Evolutionary conservation across 2,329 filamentous ascomycete genomes (phyloP).

Genomic region (Shiraia bambusicola): DNA sequence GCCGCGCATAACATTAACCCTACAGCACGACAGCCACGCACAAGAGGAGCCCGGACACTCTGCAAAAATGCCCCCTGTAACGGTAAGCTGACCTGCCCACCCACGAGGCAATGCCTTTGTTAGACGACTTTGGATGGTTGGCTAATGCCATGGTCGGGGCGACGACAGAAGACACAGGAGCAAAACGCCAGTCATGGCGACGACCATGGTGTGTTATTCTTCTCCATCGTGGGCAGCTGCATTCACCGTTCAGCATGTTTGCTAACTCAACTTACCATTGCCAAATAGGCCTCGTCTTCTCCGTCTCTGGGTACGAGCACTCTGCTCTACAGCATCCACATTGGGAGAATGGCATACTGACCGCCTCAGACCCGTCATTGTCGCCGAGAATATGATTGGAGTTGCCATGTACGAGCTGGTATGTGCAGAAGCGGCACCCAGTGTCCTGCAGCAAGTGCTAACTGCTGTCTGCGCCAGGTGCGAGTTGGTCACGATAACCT

Average conservation of each 20-base stretch:
- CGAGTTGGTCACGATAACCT: constrained; percentile 89
- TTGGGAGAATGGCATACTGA: constrained; percentile 27
- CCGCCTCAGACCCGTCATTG: constrained; percentile 72
- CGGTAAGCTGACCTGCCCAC: too few relatives aligned
- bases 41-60: constrained; percentile 10
- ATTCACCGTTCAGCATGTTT: not conserved
- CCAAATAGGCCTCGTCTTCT: constrained; percentile 64
- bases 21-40: constrained; percentile 20
- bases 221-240: not conserved
- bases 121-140: too few relatives aligned
- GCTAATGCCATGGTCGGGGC: constrained; percentile 25
- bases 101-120: too few relatives aligned
- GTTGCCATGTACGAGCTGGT: constrained; percentile 99
- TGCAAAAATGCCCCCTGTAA: constrained; percentile 45
- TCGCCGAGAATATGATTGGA: constrained; percentile 97
- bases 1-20: constrained; percentile 25
- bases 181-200: constrained; percentile 50
- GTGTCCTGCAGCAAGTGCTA: constrained; percentile 6
- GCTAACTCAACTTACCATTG: not conserved
- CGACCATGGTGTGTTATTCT: constrained; percentile 62
- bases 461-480: constrained; percentile 65
- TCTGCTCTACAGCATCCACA: too few relatives aligned
- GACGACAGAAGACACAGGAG: constrained; percentile 34
- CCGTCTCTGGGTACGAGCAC: constrained; percentile 61
- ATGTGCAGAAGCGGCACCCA: constrained; percentile 43